phyloP scores from a whole-genome alignment of 2,329 filamentous ascomycete species.

The Fusarium sulawesiense region DNA sequence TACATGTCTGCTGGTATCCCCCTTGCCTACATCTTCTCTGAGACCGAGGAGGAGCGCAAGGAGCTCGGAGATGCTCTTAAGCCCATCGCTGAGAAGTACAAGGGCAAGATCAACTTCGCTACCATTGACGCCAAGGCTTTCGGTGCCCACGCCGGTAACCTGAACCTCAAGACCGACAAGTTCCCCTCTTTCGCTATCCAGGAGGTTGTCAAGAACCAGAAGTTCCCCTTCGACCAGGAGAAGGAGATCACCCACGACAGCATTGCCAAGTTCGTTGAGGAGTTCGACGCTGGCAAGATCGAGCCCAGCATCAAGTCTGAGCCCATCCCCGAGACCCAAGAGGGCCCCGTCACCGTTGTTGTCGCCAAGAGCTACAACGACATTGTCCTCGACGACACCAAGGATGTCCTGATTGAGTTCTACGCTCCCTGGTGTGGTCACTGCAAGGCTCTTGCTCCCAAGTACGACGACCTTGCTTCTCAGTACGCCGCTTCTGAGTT shows the following conservation, averaged over 20 bases:
- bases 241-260: conserved; percentile 77
- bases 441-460: conserved; percentile 97
- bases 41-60: conserved; percentile 89
- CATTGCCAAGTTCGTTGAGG: conserved; percentile 85
- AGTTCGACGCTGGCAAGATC: conserved; percentile 87
- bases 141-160: conserved; percentile 93
- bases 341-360: conserved; percentile 86
- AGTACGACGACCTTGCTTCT: conserved; percentile 91
- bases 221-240: conserved; percentile 92
- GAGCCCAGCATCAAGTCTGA: conserved; percentile 99
- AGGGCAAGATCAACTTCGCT: conserved; percentile 96
- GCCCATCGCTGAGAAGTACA: conserved; percentile 89
- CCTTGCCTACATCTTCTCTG: conserved; percentile 97
- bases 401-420: conserved; percentile 98
- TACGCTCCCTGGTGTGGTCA: conserved; percentile 99
- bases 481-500: conserved; percentile 82
- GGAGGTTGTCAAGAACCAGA: conserved; percentile 93
- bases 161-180: conserved; percentile 94
- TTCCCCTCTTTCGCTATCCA: conserved; percentile 99
- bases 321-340: conserved; percentile 92
- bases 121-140: conserved; percentile 96
- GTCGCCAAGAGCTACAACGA: conserved; percentile 96
- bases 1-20: conserved; percentile 96
- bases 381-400: conserved; percentile 89
- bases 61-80: conserved; percentile 81